Base-by-base conservation (phyloP, 176 grass and related monocot genomes). In the Calamus simplicifolius region DNA sequence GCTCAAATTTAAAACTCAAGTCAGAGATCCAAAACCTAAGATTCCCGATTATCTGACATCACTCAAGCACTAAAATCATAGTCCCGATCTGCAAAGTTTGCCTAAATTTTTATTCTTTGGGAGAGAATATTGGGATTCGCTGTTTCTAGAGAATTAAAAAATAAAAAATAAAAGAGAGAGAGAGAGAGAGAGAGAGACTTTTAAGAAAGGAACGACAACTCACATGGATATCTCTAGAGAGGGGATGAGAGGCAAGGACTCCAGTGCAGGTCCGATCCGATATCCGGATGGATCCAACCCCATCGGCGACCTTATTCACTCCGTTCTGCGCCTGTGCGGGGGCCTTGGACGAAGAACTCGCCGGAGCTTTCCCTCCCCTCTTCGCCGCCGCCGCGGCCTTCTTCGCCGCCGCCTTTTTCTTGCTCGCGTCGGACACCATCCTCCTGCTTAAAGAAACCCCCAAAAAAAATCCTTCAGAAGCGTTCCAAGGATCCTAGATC, bases 371-470 rank as follows among this genome's bases (percentile, higher is more conserved):
- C 62, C 75, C 92, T 13, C 92, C 92, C 30, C 92, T 88, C 87
- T 91, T 97, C 3, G 87, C 92, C 2, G 92, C 92, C 1, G 87
- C 84, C 49, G 80, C 83, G 0, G 87, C 87, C 71, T 91, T 97
- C 69, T 88, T 97, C 64, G 89, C 85, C 29, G 92, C 87, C 0
- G 83, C 92, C 81, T 91, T 90, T 77, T 90, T 97, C 81, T 97
- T 97, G 86, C 87, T 90, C 29, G 87, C 87, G 29, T 97, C 92
- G 12, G 92, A 90, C 67, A 90, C 92, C 92, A 97, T 97, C 59
- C 50, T 83, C 59, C 73, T 76, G 58, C 16, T 10, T 27, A 12
- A 66, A 73, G 5, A 56, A 43, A 13, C 12, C 35, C 12, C 35
- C 35, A 43, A 43, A 10, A 43, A 43, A 43, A 10, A 43, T 12